Base-by-base conservation (phyloP, 2,329 filamentous ascomycete genomes). In the Colletotrichum sp. region DNA sequence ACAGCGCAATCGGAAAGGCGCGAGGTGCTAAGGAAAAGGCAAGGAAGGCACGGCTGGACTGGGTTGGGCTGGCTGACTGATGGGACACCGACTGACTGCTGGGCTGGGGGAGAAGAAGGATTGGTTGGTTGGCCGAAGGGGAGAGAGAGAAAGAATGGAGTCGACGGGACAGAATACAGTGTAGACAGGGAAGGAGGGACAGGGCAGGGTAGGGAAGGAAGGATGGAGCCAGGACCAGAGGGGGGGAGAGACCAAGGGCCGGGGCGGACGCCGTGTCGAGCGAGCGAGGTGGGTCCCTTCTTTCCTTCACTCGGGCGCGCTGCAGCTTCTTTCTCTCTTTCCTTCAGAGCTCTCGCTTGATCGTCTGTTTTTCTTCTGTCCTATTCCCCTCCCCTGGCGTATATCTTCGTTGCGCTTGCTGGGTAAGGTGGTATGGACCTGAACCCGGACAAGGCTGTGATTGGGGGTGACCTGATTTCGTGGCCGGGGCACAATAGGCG, bases 221-320 rank as follows among this genome's bases (percentile, higher is more conserved):
- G 64, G 55, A 30, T n/a, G 36, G 70, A 64, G 64, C 64, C 44
- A 49, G 57, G 68, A 63, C 57, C 68, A 62, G 32, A 60, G 52
- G 49, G 49, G 66, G 66, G 30, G 30, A 59, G 36, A n/a, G 28
- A 60, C 67, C 55, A 69, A 71, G 67, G 67, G 52, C 63, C 69
- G 69, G 72, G 62, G 60, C 55, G 69, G 28, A 72, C 36, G 72
- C 62, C 60, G 60, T 75, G 69, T 75, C 62, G 52, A 75, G 52
- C 30, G 52, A 60, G 30, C 18, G 16, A n/a, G 28, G 72, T 67
- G 72, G 72, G 49, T 49, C 68, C 10, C 39, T 59, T 66, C 39
- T 72, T 36, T 72, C 52, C 52, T 26, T 30, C 52, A 59, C 30
- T 34, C 32, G 9, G 9, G 7, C 60, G 21, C 18, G 24, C 15